Evolutionary conservation across 257 asterid genomes (phyloP), one percentile per base, ranked within the genome.

Genomic region (Solanum bukasovii): DNA sequence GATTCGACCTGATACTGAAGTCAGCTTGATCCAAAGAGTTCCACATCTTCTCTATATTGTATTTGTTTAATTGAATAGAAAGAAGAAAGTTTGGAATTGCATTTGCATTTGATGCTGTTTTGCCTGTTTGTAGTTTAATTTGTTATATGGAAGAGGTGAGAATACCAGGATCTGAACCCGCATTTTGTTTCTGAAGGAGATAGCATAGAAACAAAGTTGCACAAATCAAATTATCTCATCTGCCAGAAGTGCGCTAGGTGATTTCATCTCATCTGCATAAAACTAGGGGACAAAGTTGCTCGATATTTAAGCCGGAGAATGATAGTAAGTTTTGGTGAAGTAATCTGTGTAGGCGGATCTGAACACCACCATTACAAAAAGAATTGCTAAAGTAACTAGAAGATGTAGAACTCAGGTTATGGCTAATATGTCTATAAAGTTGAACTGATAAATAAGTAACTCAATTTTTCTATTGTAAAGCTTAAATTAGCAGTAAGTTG

Each of bases 21-120:
- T 40, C 83, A 77, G 59, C 35, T 25, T 78, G 35, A 44, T 78
- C 83, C 84, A 78, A 79, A 44, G 67, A 44, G 85, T 8, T 44
- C 37, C 85, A 14, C 40, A n/a, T 40, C 84, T 78, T 13, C 84
- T 78, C 63, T 78, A 11, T 40, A 13, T 6, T 78, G 27, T 79
- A 44, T 44, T 44, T 46, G 11, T 81, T 27, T 14, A 9, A 46
- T 81, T 81, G 70, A 33, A 81, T 20, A 46, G 42, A 46, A 5
- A 81, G 42, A 81, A 81, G 29, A 81, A 81, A 81, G 6, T 29
- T 0, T 81, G 7, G 20, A 11, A 13, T 29, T 44, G 85, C 35
- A 79, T 79, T 25, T 79, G 84, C 0, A 79, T 79, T 25, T 44
- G 85, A 44, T 44, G 67, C 4, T 44, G 40, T 79, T 44, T 44